Base-by-base conservation (phyloP, 306 rosid species). In the Herpetospermum pedunculosum region DNA sequence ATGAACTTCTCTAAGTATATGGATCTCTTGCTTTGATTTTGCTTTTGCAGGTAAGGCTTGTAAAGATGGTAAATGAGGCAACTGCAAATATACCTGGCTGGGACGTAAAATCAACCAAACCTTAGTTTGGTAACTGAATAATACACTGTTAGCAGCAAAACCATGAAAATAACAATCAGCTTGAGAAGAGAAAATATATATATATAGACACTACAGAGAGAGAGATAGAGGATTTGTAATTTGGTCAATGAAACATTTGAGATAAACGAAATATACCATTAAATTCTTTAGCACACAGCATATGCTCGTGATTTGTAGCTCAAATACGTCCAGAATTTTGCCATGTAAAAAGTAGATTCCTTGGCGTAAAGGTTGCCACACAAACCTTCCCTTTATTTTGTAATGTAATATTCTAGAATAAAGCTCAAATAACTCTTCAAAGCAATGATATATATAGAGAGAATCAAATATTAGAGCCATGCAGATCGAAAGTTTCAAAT, bases 11-110 rank as follows among this genome's bases (percentile, higher is more conserved):
- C 30, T 12, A 28, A 28, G 64, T 26, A 12, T 57, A 57, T 57
- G 30, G 37, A 13, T 13, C 8, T 40, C 16, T 40, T 65, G 72
- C 12, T 40, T 11, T 65, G 72, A n/a, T 40, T 28, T 73, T 76
- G 72, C 0, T 64, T 58, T 54, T 79, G 83, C 81, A 86, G 93
- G 93, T 79, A 71, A 30, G 81, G 83, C 89, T 86, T 60, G 90
- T 84, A 72, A 83, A 86, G 83, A 76, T 84, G 93, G 89, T 84
- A 14, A 86, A 86, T 74, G 93, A 88, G 72, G 93, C 93, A 43
- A 79, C 89, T 59, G 89, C 86, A 71, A 84, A 85, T 83, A 77
- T 88, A 43, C 84, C 87, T 57, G 82, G 72, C 65, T 88, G 92
- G 40, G 75, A 74, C 71, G 50, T 38, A 74, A 4, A 68, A 69